These are phyloP conservation scores for Claviceps sp. DNA, from an alignment of 2,329 filamentous ascomycete genomes.

Conservation along the genomic window DNA sequence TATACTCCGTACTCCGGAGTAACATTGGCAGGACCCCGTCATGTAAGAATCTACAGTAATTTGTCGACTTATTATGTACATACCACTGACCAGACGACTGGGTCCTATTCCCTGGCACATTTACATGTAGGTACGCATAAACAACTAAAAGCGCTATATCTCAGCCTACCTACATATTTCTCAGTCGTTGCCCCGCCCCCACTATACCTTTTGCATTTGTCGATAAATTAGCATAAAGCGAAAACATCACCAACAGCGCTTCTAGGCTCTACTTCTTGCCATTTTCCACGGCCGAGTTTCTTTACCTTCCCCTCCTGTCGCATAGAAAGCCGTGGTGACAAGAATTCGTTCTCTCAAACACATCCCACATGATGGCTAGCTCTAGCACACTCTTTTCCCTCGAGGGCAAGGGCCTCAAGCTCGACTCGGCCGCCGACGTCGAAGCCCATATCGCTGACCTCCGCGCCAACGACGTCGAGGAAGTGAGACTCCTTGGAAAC, in stretches of 20 bases:
- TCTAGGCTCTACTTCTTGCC: not conserved
- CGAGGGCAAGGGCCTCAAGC: constrained; percentile 83
- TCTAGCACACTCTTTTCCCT: constrained; percentile 65
- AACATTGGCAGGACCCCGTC: not conserved
- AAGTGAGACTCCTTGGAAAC: constrained; percentile 80
- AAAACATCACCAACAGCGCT: not conserved
- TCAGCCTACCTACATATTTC: not conserved
- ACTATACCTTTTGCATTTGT: constrained; percentile 10
- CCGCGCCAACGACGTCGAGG: constrained; percentile 61
- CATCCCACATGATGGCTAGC: constrained; percentile 14
- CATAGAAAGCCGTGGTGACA: not conserved
- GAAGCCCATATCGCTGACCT: constrained; percentile 71
- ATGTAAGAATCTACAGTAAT: too few relatives aligned
- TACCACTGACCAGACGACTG: not conserved
- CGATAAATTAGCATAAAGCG: not conserved
- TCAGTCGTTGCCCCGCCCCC: constrained; percentile 16
- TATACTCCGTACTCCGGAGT: too few relatives aligned
- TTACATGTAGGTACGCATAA: not conserved
- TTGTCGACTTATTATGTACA: too few relatives aligned
- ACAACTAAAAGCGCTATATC: too few relatives aligned
- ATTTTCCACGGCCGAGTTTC: not conserved
- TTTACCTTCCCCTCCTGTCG: not conserved
- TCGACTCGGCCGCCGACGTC: constrained; percentile 77
- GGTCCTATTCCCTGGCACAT: not conserved
- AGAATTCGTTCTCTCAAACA: not conserved